A percentile compares a stretch with the other conserved stretches of the same genome.
Conservation (phyloP, 2,329 filamentous ascomycete genomes). For the Trichoderma gracile region DNA sequence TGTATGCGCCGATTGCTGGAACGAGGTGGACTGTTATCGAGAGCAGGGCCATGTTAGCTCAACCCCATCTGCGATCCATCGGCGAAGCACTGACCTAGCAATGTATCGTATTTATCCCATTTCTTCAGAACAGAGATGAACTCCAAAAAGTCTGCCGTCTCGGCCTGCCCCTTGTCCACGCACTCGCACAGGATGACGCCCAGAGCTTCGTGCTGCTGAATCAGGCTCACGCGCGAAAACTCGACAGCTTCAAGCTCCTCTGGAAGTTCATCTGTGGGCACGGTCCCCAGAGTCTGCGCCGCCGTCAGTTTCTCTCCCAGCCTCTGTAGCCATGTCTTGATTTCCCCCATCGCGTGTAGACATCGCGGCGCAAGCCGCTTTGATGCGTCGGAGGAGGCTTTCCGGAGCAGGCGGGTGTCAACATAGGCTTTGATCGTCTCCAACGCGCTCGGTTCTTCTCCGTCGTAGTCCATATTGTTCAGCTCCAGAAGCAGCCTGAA, state of each 20-base stretch:
- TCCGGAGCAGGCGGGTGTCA: conserved; percentile 39
- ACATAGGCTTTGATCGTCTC: conserved; percentile 42
- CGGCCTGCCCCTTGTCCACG: conserved; percentile 72
- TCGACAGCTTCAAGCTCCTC: conserved; percentile 77
- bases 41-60: conserved; percentile 8
- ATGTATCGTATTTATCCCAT: conserved; percentile 73
- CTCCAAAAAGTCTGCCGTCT: conserved; percentile 69
- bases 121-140: conserved; percentile 69
- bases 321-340: conserved; percentile 74
- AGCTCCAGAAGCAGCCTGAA: conserved; percentile 77
- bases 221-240: conserved; percentile 76
- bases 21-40: conserved; percentile 68
- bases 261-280: conserved; percentile 49
- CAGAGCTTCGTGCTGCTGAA: conserved; percentile 86
- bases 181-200: conserved; percentile 77
- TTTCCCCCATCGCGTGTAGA: conserved; percentile 71
- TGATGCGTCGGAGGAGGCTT: conserved; percentile 41
- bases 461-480: conserved; percentile 56
- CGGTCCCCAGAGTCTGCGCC: conserved; percentile 71
- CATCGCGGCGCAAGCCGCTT: conserved; percentile 72
- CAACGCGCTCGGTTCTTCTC: conserved; percentile 41
- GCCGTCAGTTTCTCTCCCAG: conserved; percentile 76
- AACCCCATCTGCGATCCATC: too few relatives aligned
- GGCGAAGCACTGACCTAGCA: conserved; percentile 47
- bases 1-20: conserved; percentile 74